These are phyloP conservation scores for Andrographis paniculata DNA, from an alignment of 305 asterid genomes.

Conservation along the genomic window DNA sequence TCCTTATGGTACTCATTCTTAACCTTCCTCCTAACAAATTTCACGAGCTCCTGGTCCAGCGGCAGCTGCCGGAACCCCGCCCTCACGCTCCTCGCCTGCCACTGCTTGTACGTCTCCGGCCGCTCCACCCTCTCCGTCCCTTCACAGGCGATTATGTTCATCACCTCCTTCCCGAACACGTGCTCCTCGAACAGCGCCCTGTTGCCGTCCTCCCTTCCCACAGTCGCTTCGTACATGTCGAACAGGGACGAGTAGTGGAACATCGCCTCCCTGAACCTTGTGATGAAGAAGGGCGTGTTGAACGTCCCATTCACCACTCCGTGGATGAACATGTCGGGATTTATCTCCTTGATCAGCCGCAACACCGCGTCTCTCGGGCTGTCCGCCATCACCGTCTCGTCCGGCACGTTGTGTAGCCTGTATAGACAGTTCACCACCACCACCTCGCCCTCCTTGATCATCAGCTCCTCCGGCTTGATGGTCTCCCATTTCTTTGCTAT, in stretches of 20 bases:
- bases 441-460: slow-evolving; percentile 22
- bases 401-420: slow-evolving; percentile 33
- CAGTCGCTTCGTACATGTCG: slow-evolving; percentile 36
- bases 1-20: slow-evolving; percentile 32
- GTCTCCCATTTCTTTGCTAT: slow-evolving; percentile 47
- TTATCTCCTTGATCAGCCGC: slow-evolving; percentile 30
- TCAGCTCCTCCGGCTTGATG: slow-evolving; percentile 28
- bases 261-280: slow-evolving; percentile 40
- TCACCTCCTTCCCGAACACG: slow-evolving; percentile 27
- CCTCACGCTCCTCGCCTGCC: slow-evolving; percentile 30
- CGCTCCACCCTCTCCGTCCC: slow-evolving; percentile 44
- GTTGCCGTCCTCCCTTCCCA: slow-evolving; percentile 22
- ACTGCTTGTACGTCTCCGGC: slow-evolving; percentile 49
- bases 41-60: slow-evolving; percentile 29
- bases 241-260: slow-evolving; percentile 35
- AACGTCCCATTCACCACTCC: slow-evolving; percentile 32
- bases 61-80: slow-evolving; percentile 36
- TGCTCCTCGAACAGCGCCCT: slow-evolving; percentile 33
- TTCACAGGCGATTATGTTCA: slow-evolving; percentile 42
- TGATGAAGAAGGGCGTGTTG: slow-evolving; percentile 39
- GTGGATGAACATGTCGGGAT: slow-evolving; percentile 35
- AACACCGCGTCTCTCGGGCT: slow-evolving; percentile 37
- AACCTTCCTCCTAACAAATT: slow-evolving; percentile 27
- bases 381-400: slow-evolving; percentile 28
- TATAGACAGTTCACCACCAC: slow-evolving; percentile 32